A percentile compares a stretch with the other conserved stretches of the same genome.
Evolutionary conservation across 1,139 yeast genomes (phyloP).

Genomic region (Geotrichum carabidarum): DNA sequence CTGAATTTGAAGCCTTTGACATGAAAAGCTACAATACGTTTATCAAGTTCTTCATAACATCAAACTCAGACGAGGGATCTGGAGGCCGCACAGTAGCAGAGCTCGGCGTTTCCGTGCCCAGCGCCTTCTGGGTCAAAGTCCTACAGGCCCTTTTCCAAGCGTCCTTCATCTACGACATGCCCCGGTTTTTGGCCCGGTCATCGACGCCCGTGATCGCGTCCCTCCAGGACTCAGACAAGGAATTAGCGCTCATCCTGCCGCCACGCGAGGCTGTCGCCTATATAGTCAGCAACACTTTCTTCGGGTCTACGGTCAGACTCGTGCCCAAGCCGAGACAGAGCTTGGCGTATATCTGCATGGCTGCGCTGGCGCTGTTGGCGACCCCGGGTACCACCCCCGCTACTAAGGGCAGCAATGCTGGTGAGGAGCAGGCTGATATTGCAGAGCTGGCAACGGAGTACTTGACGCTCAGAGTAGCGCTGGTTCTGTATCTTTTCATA

Average conservation of each 20-base stretch:
- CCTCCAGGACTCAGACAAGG: background rate
- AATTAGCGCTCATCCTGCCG: background rate
- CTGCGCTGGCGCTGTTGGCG: slow-evolving; percentile 38
- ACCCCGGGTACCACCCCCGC: background rate
- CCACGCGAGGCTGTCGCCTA: slow-evolving; percentile 10
- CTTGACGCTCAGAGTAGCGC: slow-evolving; percentile 47
- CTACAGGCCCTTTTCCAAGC: slow-evolving; percentile 12
- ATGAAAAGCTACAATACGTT: slow-evolving; percentile 45
- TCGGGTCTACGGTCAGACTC: slow-evolving; percentile 49
- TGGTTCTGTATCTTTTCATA: slow-evolving; percentile 49
- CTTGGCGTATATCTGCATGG: slow-evolving; percentile 47
- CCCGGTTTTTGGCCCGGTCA: slow-evolving; percentile 8
- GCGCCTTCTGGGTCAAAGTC: slow-evolving; percentile 13
- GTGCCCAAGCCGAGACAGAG: slow-evolving; percentile 37
- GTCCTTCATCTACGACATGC: slow-evolving; percentile 17
- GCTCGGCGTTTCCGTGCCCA: background rate
- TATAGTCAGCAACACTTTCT: slow-evolving; percentile 25
- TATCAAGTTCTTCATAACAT: slow-evolving; percentile 38
- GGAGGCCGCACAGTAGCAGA: background rate
- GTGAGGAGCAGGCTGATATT: slow-evolving; percentile 5
- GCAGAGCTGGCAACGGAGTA: slow-evolving; percentile 37
- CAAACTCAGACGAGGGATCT: background rate
- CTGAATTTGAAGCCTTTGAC: slow-evolving; percentile 47
- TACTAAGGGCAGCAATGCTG: background rate
- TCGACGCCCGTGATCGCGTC: slow-evolving; percentile 15